These are phyloP conservation scores for Gautieria morchelliformis DNA, from an alignment of 768 basidiomycete genomes.

Conservation along the genomic window DNA sequence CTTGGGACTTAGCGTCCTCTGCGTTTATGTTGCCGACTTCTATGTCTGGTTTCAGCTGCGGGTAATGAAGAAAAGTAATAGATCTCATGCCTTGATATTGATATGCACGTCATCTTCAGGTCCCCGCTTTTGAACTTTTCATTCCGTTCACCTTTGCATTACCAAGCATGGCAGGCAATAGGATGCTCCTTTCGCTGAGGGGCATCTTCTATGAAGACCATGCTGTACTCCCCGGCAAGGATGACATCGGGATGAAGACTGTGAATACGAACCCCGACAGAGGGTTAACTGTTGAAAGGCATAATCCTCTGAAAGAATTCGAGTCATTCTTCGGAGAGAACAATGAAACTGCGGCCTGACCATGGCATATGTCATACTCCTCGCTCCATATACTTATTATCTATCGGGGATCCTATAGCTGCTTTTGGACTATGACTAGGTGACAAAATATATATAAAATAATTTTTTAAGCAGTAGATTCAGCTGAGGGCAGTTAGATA, in stretches of 20 bases:
- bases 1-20: not conserved
- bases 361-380: no score
- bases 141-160: conserved; percentile 2
- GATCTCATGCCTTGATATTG: not conserved
- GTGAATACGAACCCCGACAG: not conserved
- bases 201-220: not conserved
- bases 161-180: conserved; percentile 1
- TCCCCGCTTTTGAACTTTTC: not conserved
- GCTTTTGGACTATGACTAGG: no score
- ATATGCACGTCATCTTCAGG: not conserved
- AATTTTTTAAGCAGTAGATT: no score
- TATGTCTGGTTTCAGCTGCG: not conserved
- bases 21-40: conserved; percentile 7
- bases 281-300: not conserved
- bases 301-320: conserved; percentile 3
- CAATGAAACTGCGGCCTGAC: not conserved
- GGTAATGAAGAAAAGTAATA: not conserved
- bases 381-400: not conserved
- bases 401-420: not conserved
- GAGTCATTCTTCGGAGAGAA: conserved; percentile 8
- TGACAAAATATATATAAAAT: no score
- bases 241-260: not conserved
- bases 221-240: not conserved
- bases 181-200: conserved; percentile 3
- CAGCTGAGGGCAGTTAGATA: no score